Base-by-base conservation (phyloP, 2,329 filamentous ascomycete species). In the Trichoderma cornu-damae region DNA sequence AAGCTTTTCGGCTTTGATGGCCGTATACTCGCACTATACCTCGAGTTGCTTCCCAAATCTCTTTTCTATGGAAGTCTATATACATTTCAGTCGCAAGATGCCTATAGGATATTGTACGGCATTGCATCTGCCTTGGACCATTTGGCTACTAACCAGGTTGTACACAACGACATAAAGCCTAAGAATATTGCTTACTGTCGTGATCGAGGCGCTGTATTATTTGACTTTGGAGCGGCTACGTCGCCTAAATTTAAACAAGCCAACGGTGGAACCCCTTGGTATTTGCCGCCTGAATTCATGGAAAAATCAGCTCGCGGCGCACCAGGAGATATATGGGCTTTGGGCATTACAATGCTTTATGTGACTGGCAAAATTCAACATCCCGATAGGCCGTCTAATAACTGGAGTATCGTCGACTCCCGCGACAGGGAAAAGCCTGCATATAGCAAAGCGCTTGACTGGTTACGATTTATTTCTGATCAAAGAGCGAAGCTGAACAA, bases 161-260 rank as follows among this genome's bases (percentile, higher is more conserved):
- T 55, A 7, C 51, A 55, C 42, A 55, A 47, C 8, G 51, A 55
- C 7, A 55, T 47, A 14, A 55, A 55, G 14, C 51, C 51, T 7
- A 3, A 6, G 2, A 55, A 55, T 37, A 55, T 55, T 28, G 28
- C 35, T 18, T 55, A 55, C 28, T 55, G 32, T 7, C 14, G 28
- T 37, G 6, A 12, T 1, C 60, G 55, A 32, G 60, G 61, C 24
- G 60, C 57, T 16, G 59, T 61, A 8, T 37, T 53, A 16, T 9
- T 53, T 18, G 49, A 43, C 20, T 53, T 53, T 34, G 49, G 49
- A 22, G 4, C 40, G n/a, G 48, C 34, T 30, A 34, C 26, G 4
- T 8, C 6, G 0, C 0, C 8, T 9, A 6, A n/a, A n/a, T 18
- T 12, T n/a, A 2, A 16, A 2, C 8, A 53, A 20, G 24, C 3